phyloP scores from a whole-genome alignment of 139 green algal species.

The Pedinophyceae sp. region DNA sequence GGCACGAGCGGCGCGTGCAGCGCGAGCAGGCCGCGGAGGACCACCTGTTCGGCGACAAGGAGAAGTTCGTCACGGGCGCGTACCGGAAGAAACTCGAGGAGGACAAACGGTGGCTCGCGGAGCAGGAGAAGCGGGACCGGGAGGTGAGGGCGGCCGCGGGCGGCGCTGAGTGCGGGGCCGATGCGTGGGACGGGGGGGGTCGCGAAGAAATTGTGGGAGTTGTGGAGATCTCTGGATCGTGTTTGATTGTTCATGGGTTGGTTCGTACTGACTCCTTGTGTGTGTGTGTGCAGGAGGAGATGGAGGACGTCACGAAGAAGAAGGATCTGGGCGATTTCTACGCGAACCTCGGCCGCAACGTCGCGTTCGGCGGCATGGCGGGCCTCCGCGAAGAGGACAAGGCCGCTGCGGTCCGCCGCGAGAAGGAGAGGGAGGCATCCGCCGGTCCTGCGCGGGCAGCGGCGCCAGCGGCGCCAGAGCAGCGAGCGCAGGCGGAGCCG shows the following conservation, averaged over 20 bases:
- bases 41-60: slow-evolving; percentile 76
- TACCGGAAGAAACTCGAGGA: slow-evolving; percentile 92
- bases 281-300: slow-evolving; percentile 2
- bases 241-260: neutral
- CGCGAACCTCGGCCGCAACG: slow-evolving; percentile 18
- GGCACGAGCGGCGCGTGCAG: slow-evolving; percentile 4
- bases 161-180: neutral
- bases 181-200: too few species aligned
- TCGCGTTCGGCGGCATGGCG: slow-evolving; percentile 6
- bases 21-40: slow-evolving; percentile 61
- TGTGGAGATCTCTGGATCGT: neutral
- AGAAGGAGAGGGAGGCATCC: too few species aligned
- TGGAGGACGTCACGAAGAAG: slow-evolving; percentile 20
- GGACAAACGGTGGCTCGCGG: slow-evolving; percentile 36
- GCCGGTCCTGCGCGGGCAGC: too few species aligned
- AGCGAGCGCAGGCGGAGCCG: too few species aligned
- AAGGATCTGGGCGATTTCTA: slow-evolving; percentile 23
- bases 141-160: slow-evolving; percentile 1
- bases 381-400: too few species aligned
- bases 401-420: too few species aligned
- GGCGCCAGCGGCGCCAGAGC: too few species aligned
- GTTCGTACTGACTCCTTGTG: neutral
- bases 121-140: slow-evolving; percentile 20
- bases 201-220: too few species aligned
- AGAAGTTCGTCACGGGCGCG: slow-evolving; percentile 83